Evolutionary conservation across 2,329 filamentous ascomycete genomes (phyloP), one percentile per base, ranked within the genome.

Genomic region (Trichoderma aggressivum): DNA sequence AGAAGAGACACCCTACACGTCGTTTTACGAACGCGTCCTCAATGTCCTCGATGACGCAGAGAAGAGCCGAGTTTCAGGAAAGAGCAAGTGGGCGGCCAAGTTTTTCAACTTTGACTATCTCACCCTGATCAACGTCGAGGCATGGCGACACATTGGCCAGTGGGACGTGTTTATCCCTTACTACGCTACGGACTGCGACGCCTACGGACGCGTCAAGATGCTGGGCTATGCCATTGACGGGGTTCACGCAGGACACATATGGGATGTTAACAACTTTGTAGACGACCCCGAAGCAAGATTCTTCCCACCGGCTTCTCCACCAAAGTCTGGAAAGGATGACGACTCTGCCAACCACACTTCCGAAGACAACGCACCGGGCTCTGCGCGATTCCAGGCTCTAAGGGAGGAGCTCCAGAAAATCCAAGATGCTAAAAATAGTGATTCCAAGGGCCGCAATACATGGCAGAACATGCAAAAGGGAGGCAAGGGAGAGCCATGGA

Each of bases 91-190:
- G 69, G 69, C 39, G 2, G 50, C 43, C 61, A 71, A 71, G 7
- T 71, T 71, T n/a, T 71, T 71, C 53, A 71, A 67, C 53, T 71
- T 66, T 32, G 69, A 67, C 60, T 71, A 67, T 28, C 62, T 71
- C 10, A 59, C 69, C 2, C 30, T 71, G 8, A 53, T 59, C 34
- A 71, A 71, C 18, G 69, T 71, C 8, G 69, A 71, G 1, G 50
- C 62, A 47, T 71, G 69, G 69, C 26, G 69, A 11, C 47, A 71
- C 18, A 21, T 67, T 59, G 62, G 69, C 21, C 34, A 47, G 10
- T 71, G 69, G 69, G 69, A 71, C 36, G 50, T 71, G 7, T 71
- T 71, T 14, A 66, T 71, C 3, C 69, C 62, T 3, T 71, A 71
- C 28, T 71, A 71, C 16, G 28, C 69, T 3, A 71, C 69, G 0